Conservation (phyloP, 768 basidiomycete genomes). For the Leccinum variicolor region DNA sequence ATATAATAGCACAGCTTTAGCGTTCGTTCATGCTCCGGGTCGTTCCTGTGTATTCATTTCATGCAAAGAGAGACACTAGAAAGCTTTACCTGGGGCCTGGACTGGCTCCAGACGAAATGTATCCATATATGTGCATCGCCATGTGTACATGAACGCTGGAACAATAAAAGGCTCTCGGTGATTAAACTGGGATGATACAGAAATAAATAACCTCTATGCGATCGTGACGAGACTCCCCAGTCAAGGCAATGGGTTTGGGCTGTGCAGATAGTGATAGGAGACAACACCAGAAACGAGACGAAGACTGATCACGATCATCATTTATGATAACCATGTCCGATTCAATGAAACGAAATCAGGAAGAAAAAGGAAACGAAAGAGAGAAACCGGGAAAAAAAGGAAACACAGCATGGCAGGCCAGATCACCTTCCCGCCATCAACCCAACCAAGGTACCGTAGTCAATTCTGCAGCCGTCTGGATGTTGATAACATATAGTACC, state of each 20-base stretch:
- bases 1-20: not conserved
- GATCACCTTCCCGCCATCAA: not conserved
- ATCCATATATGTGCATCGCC: not conserved
- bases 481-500: not conserved
- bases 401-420: slow-evolving; percentile 8
- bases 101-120: not conserved
- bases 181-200: slow-evolving; percentile 12
- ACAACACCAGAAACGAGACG: not conserved
- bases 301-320: not conserved
- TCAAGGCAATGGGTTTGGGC: not conserved
- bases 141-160: slow-evolving; percentile 1
- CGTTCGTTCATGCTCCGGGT: not conserved
- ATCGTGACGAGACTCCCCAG: not conserved
- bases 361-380: not conserved
- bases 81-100: not conserved
- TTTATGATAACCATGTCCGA: not conserved
- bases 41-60: not conserved
- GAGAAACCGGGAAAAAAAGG: not conserved
- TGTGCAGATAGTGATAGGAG: not conserved
- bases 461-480: not conserved
- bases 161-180: slow-evolving; percentile 8
- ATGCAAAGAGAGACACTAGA: not conserved
- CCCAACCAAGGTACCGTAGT: not conserved
- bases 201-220: not conserved
- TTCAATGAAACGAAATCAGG: not conserved